Evolutionary conservation across 352 stramenopile species (phyloP).

Genomic region (Lagenidium sp.): DNA sequence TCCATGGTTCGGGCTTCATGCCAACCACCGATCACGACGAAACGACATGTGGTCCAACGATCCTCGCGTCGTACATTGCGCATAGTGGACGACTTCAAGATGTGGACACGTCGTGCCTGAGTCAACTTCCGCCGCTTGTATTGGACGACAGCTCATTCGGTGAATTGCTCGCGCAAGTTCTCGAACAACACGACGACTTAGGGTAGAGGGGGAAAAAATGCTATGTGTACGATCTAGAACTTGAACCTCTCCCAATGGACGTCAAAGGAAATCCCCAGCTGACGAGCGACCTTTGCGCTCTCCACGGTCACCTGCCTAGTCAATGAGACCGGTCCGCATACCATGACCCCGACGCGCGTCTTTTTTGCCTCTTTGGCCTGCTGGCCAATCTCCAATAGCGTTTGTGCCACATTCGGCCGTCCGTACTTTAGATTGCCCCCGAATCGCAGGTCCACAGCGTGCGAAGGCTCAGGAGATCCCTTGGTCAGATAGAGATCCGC

Average conservation of each 20-base stretch:
- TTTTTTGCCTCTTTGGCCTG: conserved; percentile 13
- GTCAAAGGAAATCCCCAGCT: neutral
- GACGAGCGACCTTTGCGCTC: neutral
- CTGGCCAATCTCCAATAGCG: conserved; percentile 19
- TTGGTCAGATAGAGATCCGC: conserved; percentile 28
- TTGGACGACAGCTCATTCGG: conserved; percentile 1
- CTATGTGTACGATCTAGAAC: neutral
- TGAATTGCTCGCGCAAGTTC: neutral
- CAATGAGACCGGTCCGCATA: conserved; percentile 25
- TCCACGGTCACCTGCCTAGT: neutral
- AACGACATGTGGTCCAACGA: conserved; percentile 18
- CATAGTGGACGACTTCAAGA: conserved; percentile 12
- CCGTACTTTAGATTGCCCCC: conserved; percentile 11
- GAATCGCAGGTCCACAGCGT: conserved; percentile 15
- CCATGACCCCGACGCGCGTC: conserved; percentile 23
- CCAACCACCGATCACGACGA: conserved; percentile 18
- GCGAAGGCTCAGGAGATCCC: conserved; percentile 15
- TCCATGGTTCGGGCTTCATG: conserved; percentile 21
- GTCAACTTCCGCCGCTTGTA: conserved; percentile 15
- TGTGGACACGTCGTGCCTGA: conserved; percentile 30
- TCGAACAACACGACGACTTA: neutral
- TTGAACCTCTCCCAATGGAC: conserved; percentile 2
- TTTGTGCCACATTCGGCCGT: conserved; percentile 18
- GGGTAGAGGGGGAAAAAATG: neutral
- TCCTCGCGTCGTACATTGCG: conserved; percentile 25